Conservation (phyloP, 441 rosid species). For the Pelargonium cotyledonis region DNA sequence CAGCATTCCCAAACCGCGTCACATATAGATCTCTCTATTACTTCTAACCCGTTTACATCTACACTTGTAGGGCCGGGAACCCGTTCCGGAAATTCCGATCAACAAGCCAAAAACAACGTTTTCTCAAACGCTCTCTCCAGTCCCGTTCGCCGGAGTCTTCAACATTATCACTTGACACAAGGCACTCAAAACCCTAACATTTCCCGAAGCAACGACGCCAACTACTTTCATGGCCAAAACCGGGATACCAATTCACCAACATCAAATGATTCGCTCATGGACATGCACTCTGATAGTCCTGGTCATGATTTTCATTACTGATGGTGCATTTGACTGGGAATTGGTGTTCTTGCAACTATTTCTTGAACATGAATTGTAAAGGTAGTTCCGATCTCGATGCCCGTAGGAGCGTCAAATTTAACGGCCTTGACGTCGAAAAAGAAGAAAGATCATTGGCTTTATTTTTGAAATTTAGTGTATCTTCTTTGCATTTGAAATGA, state of each 20-base stretch:
- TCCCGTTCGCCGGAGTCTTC: conserved; percentile 59
- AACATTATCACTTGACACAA: conserved; percentile 38
- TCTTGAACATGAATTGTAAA: neutral
- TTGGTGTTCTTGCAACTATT: neutral
- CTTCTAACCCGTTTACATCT: conserved; percentile 32
- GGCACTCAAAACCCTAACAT: conserved; percentile 6
- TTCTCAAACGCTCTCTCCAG: conserved; percentile 53
- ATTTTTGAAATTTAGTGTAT: neutral
- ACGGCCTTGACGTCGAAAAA: no score
- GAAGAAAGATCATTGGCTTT: neutral
- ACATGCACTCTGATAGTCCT: conserved; percentile 40
- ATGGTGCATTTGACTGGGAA: neutral
- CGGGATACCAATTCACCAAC: conserved; percentile 28
- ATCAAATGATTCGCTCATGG: conserved; percentile 33
- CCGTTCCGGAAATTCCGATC: conserved; percentile 29
- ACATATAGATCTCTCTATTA: conserved; percentile 22
- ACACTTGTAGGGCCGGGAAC: conserved; percentile 23
- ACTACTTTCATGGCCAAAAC: conserved; percentile 22
- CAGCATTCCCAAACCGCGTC: conserved; percentile 24
- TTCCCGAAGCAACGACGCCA: conserved; percentile 23
- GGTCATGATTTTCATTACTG: conserved; percentile 28
- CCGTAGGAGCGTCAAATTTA: no score
- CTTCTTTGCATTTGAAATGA: neutral
- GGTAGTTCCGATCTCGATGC: neutral
- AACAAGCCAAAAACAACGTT: conserved; percentile 38